A percentile compares a stretch with the other conserved stretches of the same genome.
Conservation (phyloP, 305 asterid species). For the Euphrasia arctica region DNA sequence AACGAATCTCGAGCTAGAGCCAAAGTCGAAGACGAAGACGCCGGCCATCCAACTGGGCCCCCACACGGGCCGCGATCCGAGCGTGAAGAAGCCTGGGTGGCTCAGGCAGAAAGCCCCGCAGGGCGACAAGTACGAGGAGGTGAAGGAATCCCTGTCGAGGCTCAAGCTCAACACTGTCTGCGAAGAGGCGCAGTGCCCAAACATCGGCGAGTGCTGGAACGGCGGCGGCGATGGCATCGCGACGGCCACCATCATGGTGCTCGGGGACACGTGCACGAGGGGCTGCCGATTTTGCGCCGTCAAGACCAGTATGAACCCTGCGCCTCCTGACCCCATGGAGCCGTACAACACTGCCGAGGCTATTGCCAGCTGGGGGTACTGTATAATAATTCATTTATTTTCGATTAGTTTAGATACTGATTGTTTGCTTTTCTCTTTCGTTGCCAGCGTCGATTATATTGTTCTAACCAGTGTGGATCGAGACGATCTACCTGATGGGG, state of each 20-base stretch:
- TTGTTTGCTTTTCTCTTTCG: conserved; percentile 2
- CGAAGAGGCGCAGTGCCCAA: conserved; percentile 99
- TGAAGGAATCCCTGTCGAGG: conserved; percentile 72
- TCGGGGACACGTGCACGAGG: conserved; percentile 95
- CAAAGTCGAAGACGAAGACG: conserved; percentile 27
- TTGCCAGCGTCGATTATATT: conserved; percentile 40
- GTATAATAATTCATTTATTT: not conserved
- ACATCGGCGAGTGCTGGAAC: conserved; percentile 97
- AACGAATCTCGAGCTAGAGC: conserved; percentile 26
- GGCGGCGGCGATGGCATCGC: conserved; percentile 97
- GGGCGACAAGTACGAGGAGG: conserved; percentile 82
- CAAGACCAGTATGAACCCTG: conserved; percentile 84
- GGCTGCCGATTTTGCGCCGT: conserved; percentile 98
- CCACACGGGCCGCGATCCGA: conserved; percentile 80
- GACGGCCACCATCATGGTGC: conserved; percentile 91
- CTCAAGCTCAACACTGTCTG: conserved; percentile 87
- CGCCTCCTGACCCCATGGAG: conserved; percentile 99
- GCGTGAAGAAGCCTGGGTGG: conserved; percentile 84
- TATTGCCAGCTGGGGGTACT: conserved; percentile 93
- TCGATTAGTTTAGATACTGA: not conserved
- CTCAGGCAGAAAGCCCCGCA: conserved; percentile 95
- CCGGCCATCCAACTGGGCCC: conserved; percentile 45
- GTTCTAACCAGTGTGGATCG: conserved; percentile 97
- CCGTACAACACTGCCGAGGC: conserved; percentile 90
- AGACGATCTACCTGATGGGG: conserved; percentile 96